Conservation (phyloP, 2,329 filamentous ascomycete genomes). For the Ceratocystis harringtonii region DNA sequence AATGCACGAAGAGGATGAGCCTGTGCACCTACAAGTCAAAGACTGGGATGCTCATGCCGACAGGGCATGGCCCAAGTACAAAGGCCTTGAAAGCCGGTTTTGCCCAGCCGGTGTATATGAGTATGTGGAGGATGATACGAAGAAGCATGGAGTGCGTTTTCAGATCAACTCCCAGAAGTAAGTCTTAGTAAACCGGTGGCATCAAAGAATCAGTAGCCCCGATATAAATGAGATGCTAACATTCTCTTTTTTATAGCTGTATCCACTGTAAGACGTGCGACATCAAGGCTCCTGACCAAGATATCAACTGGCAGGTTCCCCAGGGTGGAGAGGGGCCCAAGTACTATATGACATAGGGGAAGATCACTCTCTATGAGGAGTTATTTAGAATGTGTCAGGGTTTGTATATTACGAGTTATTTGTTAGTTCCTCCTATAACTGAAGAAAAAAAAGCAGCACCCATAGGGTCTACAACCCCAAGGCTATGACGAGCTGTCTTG, state of each 20-base stretch:
- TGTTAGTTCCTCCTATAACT: no score
- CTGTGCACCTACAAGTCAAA: constrained; percentile 84
- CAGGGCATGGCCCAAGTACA: constrained; percentile 69
- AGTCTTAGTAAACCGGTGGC: constrained; percentile 28
- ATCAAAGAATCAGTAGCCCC: neutral
- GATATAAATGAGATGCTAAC: constrained; percentile 10
- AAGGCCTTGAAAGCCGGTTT: constrained; percentile 91
- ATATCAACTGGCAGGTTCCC: constrained; percentile 94
- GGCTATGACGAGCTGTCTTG: neutral
- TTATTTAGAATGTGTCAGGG: no score
- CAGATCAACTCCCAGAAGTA: constrained; percentile 97
- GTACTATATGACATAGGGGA: constrained; percentile 50
- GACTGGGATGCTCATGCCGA: constrained; percentile 87
- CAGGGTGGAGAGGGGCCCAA: constrained; percentile 73
- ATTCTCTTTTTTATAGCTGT: constrained; percentile 45
- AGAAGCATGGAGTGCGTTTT: constrained; percentile 79
- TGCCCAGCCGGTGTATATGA: constrained; percentile 97
- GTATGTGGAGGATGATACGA: constrained; percentile 83
- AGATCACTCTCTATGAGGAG: neutral
- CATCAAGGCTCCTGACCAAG: constrained; percentile 92
- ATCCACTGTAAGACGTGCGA: constrained; percentile 99
- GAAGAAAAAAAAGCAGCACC: no score
- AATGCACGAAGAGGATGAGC: constrained; percentile 97
- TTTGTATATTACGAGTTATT: no score
- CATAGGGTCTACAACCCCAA: neutral